A percentile compares a stretch with the other conserved stretches of the same genome.
These are phyloP conservation scores for Xylariaceae sp. DNA, from an alignment of 2,329 filamentous ascomycete species.

Conservation along the genomic window DNA sequence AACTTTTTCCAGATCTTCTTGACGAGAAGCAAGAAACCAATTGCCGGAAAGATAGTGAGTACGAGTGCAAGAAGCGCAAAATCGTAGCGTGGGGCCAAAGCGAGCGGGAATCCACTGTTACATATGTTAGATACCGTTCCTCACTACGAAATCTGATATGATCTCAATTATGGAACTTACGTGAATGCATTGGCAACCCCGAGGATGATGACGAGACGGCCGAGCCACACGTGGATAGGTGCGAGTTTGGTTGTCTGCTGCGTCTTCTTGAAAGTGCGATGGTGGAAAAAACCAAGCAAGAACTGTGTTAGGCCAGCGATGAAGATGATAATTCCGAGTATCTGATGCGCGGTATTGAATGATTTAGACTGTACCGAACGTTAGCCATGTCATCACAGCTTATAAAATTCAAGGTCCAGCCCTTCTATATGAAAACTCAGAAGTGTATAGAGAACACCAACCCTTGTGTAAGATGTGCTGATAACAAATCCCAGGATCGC, in stretches of 20 bases:
- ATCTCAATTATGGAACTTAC: conserved; percentile 37
- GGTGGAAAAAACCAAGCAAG: conserved; percentile 52
- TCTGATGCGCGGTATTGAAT: conserved; percentile 53
- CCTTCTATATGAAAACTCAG: not conserved
- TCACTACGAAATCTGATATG: no score
- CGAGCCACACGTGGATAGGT: conserved; percentile 54
- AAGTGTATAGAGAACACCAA: conserved; percentile 32
- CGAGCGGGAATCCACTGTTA: conserved; percentile 54
- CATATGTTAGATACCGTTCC: not conserved
- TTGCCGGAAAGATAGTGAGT: conserved; percentile 40
- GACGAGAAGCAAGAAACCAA: conserved; percentile 35
- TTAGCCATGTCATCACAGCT: not conserved
- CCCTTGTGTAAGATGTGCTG: conserved; percentile 52
- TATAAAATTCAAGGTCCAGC: not conserved
- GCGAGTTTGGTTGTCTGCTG: conserved; percentile 46
- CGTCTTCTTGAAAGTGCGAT: conserved; percentile 49
- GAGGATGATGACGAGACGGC: conserved; percentile 48
- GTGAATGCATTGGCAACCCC: conserved; percentile 56
- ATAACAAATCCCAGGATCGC: conserved; percentile 50
- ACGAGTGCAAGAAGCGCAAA: conserved; percentile 47
- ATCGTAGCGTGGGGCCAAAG: conserved; percentile 44
- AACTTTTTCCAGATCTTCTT: conserved; percentile 32
- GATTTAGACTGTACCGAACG: conserved; percentile 45
- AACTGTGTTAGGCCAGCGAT: conserved; percentile 51
- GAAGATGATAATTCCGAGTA: conserved; percentile 54